These are phyloP conservation scores for Coemansia sp. DNA, from an alignment of 192 early-diverging fungal species.

Conservation along the genomic window DNA sequence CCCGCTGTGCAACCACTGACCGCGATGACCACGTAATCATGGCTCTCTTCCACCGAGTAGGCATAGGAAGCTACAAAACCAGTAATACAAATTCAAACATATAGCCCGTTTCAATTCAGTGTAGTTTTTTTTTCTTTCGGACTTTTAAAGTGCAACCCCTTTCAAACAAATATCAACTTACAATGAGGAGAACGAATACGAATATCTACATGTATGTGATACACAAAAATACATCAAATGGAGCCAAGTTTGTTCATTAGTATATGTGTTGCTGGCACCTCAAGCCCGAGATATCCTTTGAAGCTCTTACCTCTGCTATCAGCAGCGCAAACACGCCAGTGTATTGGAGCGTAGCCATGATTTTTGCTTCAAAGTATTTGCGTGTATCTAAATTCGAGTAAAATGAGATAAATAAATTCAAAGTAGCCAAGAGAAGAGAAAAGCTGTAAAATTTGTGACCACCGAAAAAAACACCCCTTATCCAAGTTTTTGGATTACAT, in stretches of 20 bases:
- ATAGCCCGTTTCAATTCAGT: background rate
- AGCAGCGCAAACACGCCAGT: conserved; percentile 51
- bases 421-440: background rate
- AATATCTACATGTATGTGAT: conserved; percentile 20
- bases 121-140: background rate
- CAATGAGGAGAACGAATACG: conserved; percentile 46
- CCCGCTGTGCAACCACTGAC: conserved; percentile 32
- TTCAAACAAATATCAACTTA: conserved; percentile 5
- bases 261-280: background rate
- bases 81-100: background rate
- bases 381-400: background rate
- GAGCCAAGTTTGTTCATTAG: background rate
- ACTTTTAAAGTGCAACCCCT: background rate
- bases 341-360: conserved; percentile 53
- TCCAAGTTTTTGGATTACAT: background rate
- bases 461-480: conserved; percentile 7
- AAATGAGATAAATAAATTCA: background rate
- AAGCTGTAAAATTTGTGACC: background rate
- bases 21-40: conserved; percentile 48
- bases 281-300: too few species aligned
- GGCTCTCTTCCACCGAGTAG: conserved; percentile 47
- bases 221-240: background rate
- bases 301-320: conserved; percentile 42
- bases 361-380: background rate
- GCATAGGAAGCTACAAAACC: conserved; percentile 41